Conservation (phyloP, 345 rosid genomes). For the Citrus cavaleriei region DNA sequence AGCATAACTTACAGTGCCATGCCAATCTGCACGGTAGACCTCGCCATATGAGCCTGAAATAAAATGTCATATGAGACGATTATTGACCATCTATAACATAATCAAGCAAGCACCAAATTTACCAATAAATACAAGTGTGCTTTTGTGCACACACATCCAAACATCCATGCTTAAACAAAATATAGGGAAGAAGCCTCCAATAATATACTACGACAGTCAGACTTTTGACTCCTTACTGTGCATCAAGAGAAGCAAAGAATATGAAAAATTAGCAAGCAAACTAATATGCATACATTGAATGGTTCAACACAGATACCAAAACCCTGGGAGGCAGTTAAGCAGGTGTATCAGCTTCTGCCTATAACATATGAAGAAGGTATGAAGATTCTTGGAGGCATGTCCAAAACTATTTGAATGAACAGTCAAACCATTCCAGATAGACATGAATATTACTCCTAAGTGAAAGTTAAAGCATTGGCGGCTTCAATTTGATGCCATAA, state of each 20-base stretch:
- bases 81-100: not conserved
- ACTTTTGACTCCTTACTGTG: not conserved
- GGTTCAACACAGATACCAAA: not conserved
- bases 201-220: not conserved
- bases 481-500: not conserved
- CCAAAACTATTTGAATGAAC: not conserved
- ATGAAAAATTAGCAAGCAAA: not conserved
- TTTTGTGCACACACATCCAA: not conserved
- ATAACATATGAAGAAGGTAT: not conserved
- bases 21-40: slow-evolving; percentile 88
- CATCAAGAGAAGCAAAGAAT: not conserved
- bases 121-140: not conserved
- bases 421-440: not conserved
- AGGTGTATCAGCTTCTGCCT: slow-evolving; percentile 4
- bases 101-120: slow-evolving; percentile 7
- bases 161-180: not conserved
- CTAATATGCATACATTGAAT: not conserved
- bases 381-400: not conserved
- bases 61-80: slow-evolving; percentile 8
- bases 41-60: slow-evolving; percentile 91
- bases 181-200: not conserved
- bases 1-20: slow-evolving; percentile 84
- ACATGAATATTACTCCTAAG: not conserved
- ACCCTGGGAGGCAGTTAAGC: not conserved
- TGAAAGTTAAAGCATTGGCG: not conserved